Evolutionary conservation across 78 protist genomes (phyloP), one percentile per base, ranked within the genome.

Genomic region (Capsaspora owczarzaki): DNA sequence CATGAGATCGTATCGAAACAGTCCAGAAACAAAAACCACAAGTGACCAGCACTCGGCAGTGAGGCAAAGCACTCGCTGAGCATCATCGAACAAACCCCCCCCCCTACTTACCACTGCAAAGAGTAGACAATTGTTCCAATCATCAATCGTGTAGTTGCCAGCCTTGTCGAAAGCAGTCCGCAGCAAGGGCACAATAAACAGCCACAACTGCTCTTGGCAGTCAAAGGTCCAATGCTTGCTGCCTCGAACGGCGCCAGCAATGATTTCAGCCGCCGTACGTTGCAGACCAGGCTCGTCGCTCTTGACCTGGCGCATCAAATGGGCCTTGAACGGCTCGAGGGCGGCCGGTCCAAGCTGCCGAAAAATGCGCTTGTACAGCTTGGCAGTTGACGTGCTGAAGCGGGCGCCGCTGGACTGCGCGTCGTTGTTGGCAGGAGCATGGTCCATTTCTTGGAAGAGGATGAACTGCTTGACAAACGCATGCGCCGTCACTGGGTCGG

Each of bases 171-270:
- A 46, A 5, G 38, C 51, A 5, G 19, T 20, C 25, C 61, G 31
- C 76, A 79, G 46, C 51, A 68, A 27, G 23, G 75, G 83, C 20
- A n/a, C 35, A 5, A 79, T 33, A 38, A 14, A 37, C 38, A 1
- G 41, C 83, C 83, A 79, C 25, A 61, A 23, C 12, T 16, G 53
- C 56, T 37, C 31, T 38, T 33, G 33, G 33, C 20, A 41, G 14
- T 4, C 35, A 37, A 23, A 66, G 8, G 74, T 14, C 83, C 83
- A 79, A 63, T 79, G 83, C 61, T 79, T 79, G 29, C 33, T 40
- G 47, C 83, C 83, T 2, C 83, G 83, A 12, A 66, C 12, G 19
- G 33, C 40, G 2, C 82, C 74, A 5, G 66, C 6, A 2, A 78
- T 10, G 33, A 49, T 41, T 0, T 76, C 60, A 31, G 66, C 0